These are phyloP conservation scores for Aphanomyces cochlioides DNA, from an alignment of 352 stramenopile species.

Conservation along the genomic window DNA sequence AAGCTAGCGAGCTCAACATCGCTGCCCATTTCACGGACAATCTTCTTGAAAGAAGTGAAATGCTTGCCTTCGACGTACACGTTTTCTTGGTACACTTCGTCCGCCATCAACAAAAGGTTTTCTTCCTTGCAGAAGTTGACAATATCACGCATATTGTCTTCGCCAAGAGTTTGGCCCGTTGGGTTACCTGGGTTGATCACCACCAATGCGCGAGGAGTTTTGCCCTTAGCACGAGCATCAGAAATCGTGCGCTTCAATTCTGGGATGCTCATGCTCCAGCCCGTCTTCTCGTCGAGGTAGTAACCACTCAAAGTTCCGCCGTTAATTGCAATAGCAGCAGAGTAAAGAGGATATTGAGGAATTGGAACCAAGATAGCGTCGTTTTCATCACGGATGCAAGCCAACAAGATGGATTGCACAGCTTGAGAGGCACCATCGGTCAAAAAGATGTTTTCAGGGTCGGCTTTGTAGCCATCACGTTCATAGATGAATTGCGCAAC, in stretches of 20 bases:
- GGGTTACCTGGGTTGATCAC: conserved; percentile 99
- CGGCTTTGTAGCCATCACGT: conserved; percentile 85
- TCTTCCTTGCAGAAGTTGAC: conserved; percentile 94
- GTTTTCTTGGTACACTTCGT: conserved; percentile 99
- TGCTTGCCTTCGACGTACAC: conserved; percentile 91
- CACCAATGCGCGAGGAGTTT: conserved; percentile 93
- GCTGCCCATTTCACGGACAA: conserved; percentile 86
- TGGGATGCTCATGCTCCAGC: conserved; percentile 85
- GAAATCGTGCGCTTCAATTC: conserved; percentile 90
- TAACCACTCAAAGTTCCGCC: conserved; percentile 94
- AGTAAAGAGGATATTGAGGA: conserved; percentile 99
- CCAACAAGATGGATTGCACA: conserved; percentile 90
- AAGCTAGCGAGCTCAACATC: conserved; percentile 97
- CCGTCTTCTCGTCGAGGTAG: conserved; percentile 94
- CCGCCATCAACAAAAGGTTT: conserved; percentile 94
- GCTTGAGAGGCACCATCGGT: conserved; percentile 95
- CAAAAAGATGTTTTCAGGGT: conserved; percentile 96
- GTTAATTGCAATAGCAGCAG: conserved; percentile 94
- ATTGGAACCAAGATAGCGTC: conserved; percentile 95
- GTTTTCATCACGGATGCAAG: conserved; percentile 84
- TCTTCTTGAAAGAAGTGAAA: conserved; percentile 95
- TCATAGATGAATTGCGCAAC: conserved; percentile 85
- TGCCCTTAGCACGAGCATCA: conserved; percentile 83
- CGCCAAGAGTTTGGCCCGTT: conserved; percentile 87
- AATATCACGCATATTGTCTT: conserved; percentile 92